Base-by-base conservation (phyloP, 2,329 filamentous ascomycete genomes). In the Spiromastix sp. region DNA sequence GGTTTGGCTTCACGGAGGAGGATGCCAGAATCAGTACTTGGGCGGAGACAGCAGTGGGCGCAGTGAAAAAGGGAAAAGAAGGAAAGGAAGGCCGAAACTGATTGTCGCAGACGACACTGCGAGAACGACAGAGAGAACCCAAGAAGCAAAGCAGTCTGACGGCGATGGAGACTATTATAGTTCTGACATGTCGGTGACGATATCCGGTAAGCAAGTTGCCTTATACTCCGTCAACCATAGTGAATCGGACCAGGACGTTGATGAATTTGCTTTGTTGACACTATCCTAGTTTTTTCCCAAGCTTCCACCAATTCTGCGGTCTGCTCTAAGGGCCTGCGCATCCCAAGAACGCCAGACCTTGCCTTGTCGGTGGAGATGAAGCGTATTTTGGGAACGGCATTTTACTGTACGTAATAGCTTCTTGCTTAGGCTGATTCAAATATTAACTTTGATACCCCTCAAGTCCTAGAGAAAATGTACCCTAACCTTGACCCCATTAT, bases 1-100 rank as follows among this genome's bases (percentile, higher is more conserved):
- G 3, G 64, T 69, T 9, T 54, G 50, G 44, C 72, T 71, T 44
- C 70, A 48, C 67, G 36, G 31, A 21, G 40, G 31, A 18, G 40
- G 42, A 4, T 30, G 39, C 22, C 40, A 44, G 29, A 44, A 40
- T 20, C 26, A 29, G 11, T 35, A 32, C 19, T 24, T 41, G 19
- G 19, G 12, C 9, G 36, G 24, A 17, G 39, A 28, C 9, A 26
- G 17, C 15, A 33, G 29, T n/a, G 13, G 27, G 11, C n/a, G 20
- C 4, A 13, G 33, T 3, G 34, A 38, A 15, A 22, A 27, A 11
- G 32, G 31, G 30, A 22, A 20, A 24, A 38, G 40, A 27, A 42
- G 39, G 30, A 42, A 41, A 22, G 42, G 42, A 11, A 37, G 40
- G 21, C 42, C 42, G 10, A 39, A 39, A 12, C 18, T 44, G 20